Conservation (phyloP, 331 rosid genomes). For the Dryas integrifolia region DNA sequence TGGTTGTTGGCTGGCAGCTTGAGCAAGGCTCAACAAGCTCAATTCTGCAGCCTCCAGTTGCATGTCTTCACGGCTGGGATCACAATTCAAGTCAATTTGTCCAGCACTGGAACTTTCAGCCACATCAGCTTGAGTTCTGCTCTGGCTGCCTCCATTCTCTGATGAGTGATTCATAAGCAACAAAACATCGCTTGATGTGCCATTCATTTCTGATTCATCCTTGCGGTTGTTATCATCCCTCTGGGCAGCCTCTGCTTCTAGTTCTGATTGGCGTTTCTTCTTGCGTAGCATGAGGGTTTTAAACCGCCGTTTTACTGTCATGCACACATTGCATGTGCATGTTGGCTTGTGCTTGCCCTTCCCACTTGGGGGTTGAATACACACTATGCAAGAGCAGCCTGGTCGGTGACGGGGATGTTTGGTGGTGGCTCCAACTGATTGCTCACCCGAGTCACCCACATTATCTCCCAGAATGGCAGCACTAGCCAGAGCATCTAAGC, state of each 20-base stretch:
- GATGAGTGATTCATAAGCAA: constrained; percentile 28
- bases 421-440: constrained; percentile 71
- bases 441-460: constrained; percentile 47
- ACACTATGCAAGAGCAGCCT: constrained; percentile 93
- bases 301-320: constrained; percentile 92
- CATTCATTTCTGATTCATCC: constrained; percentile 39
- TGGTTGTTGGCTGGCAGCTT: constrained; percentile 32
- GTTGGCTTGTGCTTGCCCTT: constrained; percentile 84
- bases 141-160: constrained; percentile 33
- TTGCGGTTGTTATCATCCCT: constrained; percentile 33
- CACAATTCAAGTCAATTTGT: constrained; percentile 71
- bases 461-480: constrained; percentile 84
- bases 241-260: constrained; percentile 42
- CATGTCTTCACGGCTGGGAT: constrained; percentile 58
- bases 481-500: constrained; percentile 90
- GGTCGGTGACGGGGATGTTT: constrained; percentile 93
- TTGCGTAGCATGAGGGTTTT: constrained; percentile 87
- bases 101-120: constrained; percentile 51
- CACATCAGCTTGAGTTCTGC: constrained; percentile 39
- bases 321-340: constrained; percentile 90
- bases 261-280: constrained; percentile 77
- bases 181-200: constrained; percentile 29
- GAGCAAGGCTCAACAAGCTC: constrained; percentile 41
- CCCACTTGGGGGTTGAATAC: constrained; percentile 99
- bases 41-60: constrained; percentile 44